A percentile compares a stretch with the other conserved stretches of the same genome.
Evolutionary conservation across 164 flowering plant species (phyloP).

Genomic region (Magnolia changhungtana): DNA sequence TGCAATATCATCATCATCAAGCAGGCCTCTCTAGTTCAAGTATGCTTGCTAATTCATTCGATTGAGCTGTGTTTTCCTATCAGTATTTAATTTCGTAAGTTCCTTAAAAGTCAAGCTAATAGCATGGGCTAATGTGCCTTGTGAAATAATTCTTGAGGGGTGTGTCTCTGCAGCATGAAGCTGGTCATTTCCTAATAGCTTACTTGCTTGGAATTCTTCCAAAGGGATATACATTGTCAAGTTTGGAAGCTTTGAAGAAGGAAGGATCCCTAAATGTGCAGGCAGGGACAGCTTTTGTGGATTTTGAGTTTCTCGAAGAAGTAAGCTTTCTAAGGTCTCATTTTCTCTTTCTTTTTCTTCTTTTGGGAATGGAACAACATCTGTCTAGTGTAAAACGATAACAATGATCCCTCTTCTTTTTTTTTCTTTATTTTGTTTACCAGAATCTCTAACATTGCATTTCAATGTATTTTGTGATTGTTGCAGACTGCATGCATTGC

Average conservation of each 20-base stretch:
- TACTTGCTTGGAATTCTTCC: conserved; percentile 93
- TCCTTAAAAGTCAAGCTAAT: neutral
- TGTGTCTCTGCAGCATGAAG: conserved; percentile 73
- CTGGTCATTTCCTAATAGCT: conserved; percentile 92
- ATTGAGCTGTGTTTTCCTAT: neutral
- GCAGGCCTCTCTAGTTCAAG: too few species aligned
- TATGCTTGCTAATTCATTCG: neutral
- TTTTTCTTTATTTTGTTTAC: neutral
- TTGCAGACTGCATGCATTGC: too few species aligned
- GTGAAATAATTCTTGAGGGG: neutral
- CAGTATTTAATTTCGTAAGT: neutral
- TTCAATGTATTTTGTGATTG: too few species aligned
- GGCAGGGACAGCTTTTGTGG: conserved; percentile 95
- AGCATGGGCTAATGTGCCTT: neutral
- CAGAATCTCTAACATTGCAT: neutral
- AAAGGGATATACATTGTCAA: conserved; percentile 68
- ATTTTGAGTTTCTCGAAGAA: conserved; percentile 84
- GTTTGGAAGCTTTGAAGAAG: conserved; percentile 70
- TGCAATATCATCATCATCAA: neutral
- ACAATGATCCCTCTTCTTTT: too few species aligned
- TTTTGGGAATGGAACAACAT: neutral
- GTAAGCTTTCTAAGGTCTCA: conserved; percentile 30
- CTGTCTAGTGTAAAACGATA: too few species aligned
- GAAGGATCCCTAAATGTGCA: conserved; percentile 94
- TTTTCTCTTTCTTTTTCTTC: neutral